These are phyloP conservation scores for Phytophthora colocasiae DNA, from an alignment of 352 stramenopile species.

Conservation along the genomic window DNA sequence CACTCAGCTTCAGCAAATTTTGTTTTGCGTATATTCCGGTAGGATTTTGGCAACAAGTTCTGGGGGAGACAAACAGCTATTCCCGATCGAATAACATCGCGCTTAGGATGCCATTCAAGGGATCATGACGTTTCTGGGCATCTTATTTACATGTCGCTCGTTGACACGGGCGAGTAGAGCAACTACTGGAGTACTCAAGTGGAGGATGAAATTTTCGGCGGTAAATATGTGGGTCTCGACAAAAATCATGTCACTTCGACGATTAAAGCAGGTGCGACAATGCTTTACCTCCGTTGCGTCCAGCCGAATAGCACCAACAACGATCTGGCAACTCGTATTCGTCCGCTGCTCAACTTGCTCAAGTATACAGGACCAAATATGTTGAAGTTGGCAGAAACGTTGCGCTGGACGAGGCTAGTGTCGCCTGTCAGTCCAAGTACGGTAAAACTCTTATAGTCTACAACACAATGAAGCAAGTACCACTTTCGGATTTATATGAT, in stretches of 20 bases:
- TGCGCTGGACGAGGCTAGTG: slow-evolving; percentile 14
- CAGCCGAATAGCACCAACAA: neutral
- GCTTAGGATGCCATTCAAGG: neutral
- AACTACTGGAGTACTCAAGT: slow-evolving; percentile 42
- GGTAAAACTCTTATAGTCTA: slow-evolving; percentile 4
- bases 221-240: slow-evolving; percentile 5
- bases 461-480: slow-evolving; percentile 28
- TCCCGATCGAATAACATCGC: neutral
- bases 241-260: slow-evolving; percentile 24
- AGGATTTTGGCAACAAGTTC: slow-evolving; percentile 33
- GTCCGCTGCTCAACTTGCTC: neutral
- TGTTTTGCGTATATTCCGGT: slow-evolving; percentile 32
- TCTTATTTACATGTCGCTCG: slow-evolving; percentile 15
- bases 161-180: slow-evolving; percentile 36
- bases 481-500: slow-evolving; percentile 41
- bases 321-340: neutral
- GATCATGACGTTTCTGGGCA: slow-evolving; percentile 14
- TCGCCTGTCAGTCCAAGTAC: slow-evolving; percentile 6
- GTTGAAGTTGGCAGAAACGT: slow-evolving; percentile 4
- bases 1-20: slow-evolving; percentile 19
- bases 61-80: slow-evolving; percentile 26
- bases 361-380: slow-evolving; percentile 5
- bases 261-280: slow-evolving; percentile 1
- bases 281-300: too few relatives aligned
- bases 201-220: slow-evolving; percentile 22